Percentiles rank a stretch among this genome's conserved stretches.
Conservation (phyloP, 306 rosid genomes). For the Vicia faba region DNA sequence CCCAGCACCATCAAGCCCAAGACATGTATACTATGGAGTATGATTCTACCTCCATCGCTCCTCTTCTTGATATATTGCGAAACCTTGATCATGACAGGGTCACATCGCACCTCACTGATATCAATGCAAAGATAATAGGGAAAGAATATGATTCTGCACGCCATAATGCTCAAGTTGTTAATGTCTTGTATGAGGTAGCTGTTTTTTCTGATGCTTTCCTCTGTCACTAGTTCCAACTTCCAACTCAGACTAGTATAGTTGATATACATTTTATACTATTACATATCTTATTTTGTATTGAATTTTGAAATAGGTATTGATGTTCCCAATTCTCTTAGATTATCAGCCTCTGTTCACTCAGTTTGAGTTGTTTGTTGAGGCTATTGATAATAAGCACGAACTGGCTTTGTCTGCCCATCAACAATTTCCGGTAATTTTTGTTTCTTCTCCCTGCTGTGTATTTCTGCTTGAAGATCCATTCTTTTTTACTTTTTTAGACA, state of each 20-base stretch:
- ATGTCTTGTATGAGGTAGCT: constrained; percentile 90
- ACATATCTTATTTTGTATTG: neutral
- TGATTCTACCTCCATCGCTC: constrained; percentile 73
- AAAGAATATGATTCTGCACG: constrained; percentile 59
- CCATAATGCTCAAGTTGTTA: constrained; percentile 79
- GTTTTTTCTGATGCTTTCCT: constrained; percentile 26
- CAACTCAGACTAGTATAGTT: constrained; percentile 2
- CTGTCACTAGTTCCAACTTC: constrained; percentile 11
- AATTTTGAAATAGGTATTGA: constrained; percentile 64
- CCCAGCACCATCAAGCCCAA: constrained; percentile 88
- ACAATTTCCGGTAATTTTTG: constrained; percentile 79
- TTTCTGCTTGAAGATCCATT: constrained; percentile 27
- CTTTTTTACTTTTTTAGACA: constrained; percentile 33
- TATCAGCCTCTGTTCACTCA: constrained; percentile 72
- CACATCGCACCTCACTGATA: constrained; percentile 59
- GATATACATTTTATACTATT: constrained; percentile 5
- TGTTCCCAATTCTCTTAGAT: constrained; percentile 81
- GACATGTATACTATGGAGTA: constrained; percentile 71
- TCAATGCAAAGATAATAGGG: constrained; percentile 59
- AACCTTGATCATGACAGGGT: constrained; percentile 86
- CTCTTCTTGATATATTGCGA: constrained; percentile 80
- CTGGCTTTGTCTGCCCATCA: constrained; percentile 87
- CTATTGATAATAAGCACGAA: constrained; percentile 83
- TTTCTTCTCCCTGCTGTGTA: constrained; percentile 18
- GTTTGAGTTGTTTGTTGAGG: constrained; percentile 91